These are phyloP conservation scores for Triticum dicoccoides DNA, from an alignment of 176 grass and related monocot genomes.

Conservation along the genomic window DNA sequence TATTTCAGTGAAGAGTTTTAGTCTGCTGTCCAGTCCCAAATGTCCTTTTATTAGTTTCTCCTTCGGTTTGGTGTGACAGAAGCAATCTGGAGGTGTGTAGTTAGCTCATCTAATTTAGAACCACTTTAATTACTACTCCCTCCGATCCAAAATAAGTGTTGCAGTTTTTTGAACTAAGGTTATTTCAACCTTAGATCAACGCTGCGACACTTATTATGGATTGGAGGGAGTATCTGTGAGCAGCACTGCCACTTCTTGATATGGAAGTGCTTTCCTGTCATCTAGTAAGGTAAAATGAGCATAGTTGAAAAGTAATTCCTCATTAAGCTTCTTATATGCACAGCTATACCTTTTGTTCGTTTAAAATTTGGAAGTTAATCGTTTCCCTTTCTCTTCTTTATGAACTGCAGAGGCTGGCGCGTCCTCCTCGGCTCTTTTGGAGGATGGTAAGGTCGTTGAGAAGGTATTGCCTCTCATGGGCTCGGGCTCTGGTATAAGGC, in stretches of 20 bases:
- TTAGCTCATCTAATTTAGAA: slow-evolving; percentile 7
- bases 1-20: slow-evolving; percentile 25
- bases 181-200: too few relatives aligned
- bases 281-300: slow-evolving; percentile 14
- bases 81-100: neutral
- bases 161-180: too few relatives aligned
- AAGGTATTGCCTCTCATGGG: slow-evolving; percentile 40
- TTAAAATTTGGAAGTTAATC: neutral
- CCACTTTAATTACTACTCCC: neutral
- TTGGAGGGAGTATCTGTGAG: neutral
- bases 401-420: slow-evolving; percentile 32
- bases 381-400: neutral
- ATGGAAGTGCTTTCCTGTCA: neutral
- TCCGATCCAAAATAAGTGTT: too few relatives aligned
- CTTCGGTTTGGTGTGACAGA: slow-evolving; percentile 2
- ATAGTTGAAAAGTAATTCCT: neutral
- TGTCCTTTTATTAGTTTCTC: neutral
- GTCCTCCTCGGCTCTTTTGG: slow-evolving; percentile 50
- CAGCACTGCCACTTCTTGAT: neutral
- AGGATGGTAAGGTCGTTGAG: slow-evolving; percentile 46
- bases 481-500: slow-evolving; percentile 63
- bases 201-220: too few relatives aligned
- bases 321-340: neutral
- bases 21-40: neutral
- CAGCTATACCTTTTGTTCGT: neutral